Conservation (phyloP, 2,329 filamentous ascomycete genomes). For the Pseudogymnoascus sp. region DNA sequence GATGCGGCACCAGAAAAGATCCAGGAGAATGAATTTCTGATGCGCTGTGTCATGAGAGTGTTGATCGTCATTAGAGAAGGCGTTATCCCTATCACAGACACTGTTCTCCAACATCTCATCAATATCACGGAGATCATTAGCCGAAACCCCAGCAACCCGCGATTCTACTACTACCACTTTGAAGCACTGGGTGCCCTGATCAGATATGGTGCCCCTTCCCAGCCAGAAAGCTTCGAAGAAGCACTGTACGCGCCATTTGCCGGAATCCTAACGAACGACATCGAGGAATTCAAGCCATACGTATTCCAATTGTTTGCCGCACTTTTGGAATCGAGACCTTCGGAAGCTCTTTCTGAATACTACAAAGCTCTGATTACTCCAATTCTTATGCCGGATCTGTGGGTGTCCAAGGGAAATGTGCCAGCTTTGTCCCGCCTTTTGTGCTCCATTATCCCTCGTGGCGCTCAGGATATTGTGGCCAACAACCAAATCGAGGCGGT, state of each 20-base stretch:
- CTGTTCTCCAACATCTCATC: constrained; percentile 74
- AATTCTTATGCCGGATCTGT: constrained; percentile 71
- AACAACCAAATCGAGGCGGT: constrained; percentile 80
- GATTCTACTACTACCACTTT: constrained; percentile 98
- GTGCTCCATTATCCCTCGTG: constrained; percentile 73
- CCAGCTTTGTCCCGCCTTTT: constrained; percentile 83
- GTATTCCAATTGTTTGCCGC: constrained; percentile 93
- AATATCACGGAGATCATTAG: constrained; percentile 88
- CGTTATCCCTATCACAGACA: constrained; percentile 64
- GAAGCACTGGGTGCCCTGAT: constrained; percentile 89
- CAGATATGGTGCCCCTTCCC: constrained; percentile 58
- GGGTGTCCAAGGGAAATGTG: constrained; percentile 89
- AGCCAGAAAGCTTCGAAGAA: constrained; percentile 67
- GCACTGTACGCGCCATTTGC: constrained; percentile 79
- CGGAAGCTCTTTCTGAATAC: constrained; percentile 67
- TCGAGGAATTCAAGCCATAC: constrained; percentile 91
- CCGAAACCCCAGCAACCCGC: constrained; percentile 90
- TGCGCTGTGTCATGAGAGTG: constrained; percentile 97
- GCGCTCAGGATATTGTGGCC: constrained; percentile 61
- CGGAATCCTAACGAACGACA: constrained; percentile 68
- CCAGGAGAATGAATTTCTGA: constrained; percentile 97
- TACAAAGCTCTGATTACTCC: constrained; percentile 73
- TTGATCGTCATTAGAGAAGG: constrained; percentile 87
- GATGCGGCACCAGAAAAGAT: constrained; percentile 81
- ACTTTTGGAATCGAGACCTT: constrained; percentile 77